Base-by-base conservation (phyloP, 2,329 filamentous ascomycete species). In the Cryphonectria japonica region DNA sequence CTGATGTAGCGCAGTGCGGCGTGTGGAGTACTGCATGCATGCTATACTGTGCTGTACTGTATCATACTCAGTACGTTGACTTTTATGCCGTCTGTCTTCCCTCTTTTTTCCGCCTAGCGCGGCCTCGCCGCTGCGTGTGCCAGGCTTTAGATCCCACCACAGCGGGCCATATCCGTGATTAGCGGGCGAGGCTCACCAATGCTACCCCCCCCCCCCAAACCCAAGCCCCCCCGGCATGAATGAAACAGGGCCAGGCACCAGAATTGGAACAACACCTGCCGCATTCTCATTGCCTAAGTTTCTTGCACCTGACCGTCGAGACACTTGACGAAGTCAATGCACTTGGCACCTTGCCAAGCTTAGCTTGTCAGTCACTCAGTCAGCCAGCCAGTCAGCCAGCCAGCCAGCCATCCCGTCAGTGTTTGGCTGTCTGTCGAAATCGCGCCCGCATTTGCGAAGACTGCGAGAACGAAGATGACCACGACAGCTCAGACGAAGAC, bases 301-400 rank as follows among this genome's bases (percentile, higher is more conserved):
- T 19, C 13, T 61, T 41, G 32, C 34, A 64, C 16, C 29, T 69
- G n/a, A 57, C 46, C 11, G 19, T 66, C 41, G 39, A 57, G 19
- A 43, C n/a, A 57, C 50, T 29, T 22, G 64, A 54, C 19, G 64
- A 41, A 34, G 14, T 64, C 46, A 59, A 41, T 54, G 63, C 68
- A 67, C 59, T 67, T 67, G 50, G 62, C 64, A 46, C 54, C 37
- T 61, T 54, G 66, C 61, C 66, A 54, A 37, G 61, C 43, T 68
- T 50, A 71, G 69, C 66, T 71, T 54, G 61, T 71, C 60, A 68
- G 34, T 14, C 59, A 37, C 29, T 32, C 61, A n/a, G 32, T 50
- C n/a, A 22, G 32, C 16, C 62, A 46, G 62, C n/a, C 60, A 71
- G 57, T 13, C 57, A 19, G 41, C 32, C 41, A n/a, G 34, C 32